Evolutionary conservation across 352 stramenopile genomes (phyloP).

Genomic region (Pythium diclinum): DNA sequence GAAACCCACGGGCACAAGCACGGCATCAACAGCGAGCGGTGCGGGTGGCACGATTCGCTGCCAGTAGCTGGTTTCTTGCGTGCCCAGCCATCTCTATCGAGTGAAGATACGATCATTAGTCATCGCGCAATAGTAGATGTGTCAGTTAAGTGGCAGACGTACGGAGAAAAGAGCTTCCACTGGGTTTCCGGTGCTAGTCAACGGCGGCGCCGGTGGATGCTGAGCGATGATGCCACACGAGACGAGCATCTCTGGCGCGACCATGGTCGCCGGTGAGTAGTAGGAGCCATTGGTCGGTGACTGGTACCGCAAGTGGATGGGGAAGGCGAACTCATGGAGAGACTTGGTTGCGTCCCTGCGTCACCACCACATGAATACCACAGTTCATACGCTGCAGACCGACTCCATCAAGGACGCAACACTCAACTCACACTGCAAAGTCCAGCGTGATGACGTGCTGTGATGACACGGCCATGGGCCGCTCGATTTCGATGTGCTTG

Average conservation of each 20-base stretch:
- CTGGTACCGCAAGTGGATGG: constrained; percentile 37
- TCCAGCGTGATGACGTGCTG: constrained; percentile 30
- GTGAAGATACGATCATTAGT: not conserved
- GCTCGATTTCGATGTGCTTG: constrained; percentile 38
- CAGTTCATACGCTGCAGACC: not conserved
- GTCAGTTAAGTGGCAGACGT: not conserved
- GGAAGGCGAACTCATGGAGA: constrained; percentile 19
- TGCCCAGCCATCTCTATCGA: constrained; percentile 1
- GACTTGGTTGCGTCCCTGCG: not conserved
- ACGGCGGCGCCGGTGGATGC: not conserved
- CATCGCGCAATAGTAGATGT: not conserved
- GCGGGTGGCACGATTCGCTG: constrained; percentile 8
- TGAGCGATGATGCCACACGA: constrained; percentile 8
- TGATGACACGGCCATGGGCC: constrained; percentile 24
- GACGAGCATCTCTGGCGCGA: constrained; percentile 24
- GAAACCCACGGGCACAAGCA: constrained; percentile 24
- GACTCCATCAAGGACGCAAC: not conserved
- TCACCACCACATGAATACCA: not conserved
- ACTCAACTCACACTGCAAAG: constrained; percentile 29
- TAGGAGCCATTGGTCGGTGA: constrained; percentile 28
- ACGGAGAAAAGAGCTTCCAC: constrained; percentile 6
- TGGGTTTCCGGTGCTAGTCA: not conserved
- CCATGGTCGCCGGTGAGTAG: constrained; percentile 23
- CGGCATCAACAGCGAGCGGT: not conserved
- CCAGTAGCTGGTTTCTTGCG: constrained; percentile 7